These are phyloP conservation scores for Eragrostis nindensis DNA, from an alignment of 176 grass and related monocot species.

Conservation along the genomic window DNA sequence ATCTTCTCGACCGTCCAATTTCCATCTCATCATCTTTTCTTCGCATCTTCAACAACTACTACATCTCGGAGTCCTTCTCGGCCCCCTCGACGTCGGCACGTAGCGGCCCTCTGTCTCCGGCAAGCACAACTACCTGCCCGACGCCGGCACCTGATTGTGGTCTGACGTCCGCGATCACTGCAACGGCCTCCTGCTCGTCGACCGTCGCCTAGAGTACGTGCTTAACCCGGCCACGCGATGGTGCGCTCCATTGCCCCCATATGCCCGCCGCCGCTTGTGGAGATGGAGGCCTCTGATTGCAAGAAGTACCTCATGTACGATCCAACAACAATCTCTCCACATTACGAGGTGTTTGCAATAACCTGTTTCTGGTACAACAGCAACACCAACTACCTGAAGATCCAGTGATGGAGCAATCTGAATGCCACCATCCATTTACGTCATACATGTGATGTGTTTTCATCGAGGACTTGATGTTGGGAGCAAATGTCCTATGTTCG, in stretches of 20 bases:
- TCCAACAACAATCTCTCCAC: not conserved
- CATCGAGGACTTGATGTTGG: not conserved
- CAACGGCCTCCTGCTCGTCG: constrained; percentile 3
- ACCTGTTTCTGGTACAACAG: not conserved
- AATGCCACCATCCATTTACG: not conserved
- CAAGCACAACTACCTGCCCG: not conserved
- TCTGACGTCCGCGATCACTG: not conserved
- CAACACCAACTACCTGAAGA: not conserved
- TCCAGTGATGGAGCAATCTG: not conserved
- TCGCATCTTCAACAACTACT: not conserved
- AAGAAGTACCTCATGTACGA: not conserved
- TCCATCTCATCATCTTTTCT: no score
- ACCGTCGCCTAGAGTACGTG: not conserved
- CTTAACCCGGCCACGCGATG: constrained; percentile 1
- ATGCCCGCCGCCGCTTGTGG: not conserved
- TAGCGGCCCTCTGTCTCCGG: not conserved
- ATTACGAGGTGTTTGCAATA: not conserved
- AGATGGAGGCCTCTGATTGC: not conserved
- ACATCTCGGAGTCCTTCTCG: not conserved
- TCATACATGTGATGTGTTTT: not conserved
- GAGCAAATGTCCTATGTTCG: not conserved
- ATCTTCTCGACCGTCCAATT: no score
- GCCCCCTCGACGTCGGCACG: not conserved
- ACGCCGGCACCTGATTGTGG: not conserved
- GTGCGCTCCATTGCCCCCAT: not conserved